phyloP scores from a whole-genome alignment of 805 yeast species.

The Saccharomycopsis babjevae region DNA sequence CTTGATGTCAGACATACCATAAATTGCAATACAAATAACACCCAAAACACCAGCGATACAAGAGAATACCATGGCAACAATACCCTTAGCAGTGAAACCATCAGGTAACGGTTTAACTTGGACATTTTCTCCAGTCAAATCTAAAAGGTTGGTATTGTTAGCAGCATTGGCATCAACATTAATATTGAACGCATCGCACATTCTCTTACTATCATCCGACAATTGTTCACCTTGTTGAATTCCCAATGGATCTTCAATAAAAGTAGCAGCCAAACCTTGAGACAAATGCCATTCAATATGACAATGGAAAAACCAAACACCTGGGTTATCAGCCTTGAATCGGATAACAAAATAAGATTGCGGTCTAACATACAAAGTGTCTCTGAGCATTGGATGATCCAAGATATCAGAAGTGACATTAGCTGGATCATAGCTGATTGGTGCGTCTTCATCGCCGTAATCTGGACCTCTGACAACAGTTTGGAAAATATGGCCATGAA shows the following conservation, averaged over 20 bases:
- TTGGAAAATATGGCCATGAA: constrained; percentile 87
- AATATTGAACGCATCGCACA: constrained; percentile 51
- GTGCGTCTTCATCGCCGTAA: constrained; percentile 40
- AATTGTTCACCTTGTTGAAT: constrained; percentile 52
- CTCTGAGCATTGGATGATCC: constrained; percentile 75
- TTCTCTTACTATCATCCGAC: constrained; percentile 47
- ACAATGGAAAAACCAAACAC: constrained; percentile 98
- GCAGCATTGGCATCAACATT: constrained; percentile 78
- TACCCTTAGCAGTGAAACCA: constrained; percentile 93
- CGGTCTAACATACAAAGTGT: constrained; percentile 67
- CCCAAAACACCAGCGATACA: constrained; percentile 81
- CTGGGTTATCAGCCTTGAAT: constrained; percentile 90
- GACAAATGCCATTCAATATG: constrained; percentile 97
- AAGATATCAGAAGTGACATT: constrained; percentile 44
- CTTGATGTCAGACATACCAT: constrained; percentile 79
- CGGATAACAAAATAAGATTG: constrained; percentile 80
- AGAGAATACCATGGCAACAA: constrained; percentile 88
- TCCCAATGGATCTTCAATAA: constrained; percentile 75
- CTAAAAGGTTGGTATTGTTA: constrained; percentile 48
- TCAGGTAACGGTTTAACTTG: constrained; percentile 61
- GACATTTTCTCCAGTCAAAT: constrained; percentile 64
- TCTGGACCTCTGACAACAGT: constrained; percentile 60
- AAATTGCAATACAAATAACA: constrained; percentile 60
- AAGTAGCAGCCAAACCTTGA: constrained; percentile 78
- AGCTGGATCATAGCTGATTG: constrained; percentile 46